phyloP scores from a whole-genome alignment of 345 rosid genomes.

The Noccaea caerulescens region DNA sequence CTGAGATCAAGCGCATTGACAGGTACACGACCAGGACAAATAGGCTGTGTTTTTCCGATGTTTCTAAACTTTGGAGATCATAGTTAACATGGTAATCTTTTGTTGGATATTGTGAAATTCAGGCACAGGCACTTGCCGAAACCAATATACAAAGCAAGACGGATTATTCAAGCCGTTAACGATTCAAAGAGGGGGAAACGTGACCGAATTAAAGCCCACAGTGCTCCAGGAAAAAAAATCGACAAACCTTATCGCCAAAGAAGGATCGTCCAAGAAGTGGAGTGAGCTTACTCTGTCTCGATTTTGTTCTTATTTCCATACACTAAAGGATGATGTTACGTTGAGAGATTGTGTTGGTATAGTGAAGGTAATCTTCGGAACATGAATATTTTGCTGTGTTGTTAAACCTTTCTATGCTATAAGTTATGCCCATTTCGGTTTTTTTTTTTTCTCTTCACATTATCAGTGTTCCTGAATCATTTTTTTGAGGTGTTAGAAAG shows the following conservation, averaged over 20 bases:
- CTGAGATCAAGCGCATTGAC: slow-evolving; percentile 83
- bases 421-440: background rate
- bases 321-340: background rate
- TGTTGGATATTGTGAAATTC: slow-evolving; percentile 40
- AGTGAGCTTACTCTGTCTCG: slow-evolving; percentile 45
- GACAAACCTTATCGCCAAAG: slow-evolving; percentile 62
- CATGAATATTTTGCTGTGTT: slow-evolving; percentile 25
- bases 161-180: slow-evolving; percentile 50
- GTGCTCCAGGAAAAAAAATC: slow-evolving; percentile 75
- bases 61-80: background rate
- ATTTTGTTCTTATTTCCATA: background rate
- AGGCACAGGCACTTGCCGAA: slow-evolving; percentile 94
- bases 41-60: background rate
- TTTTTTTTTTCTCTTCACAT: background rate
- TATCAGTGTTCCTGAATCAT: background rate
- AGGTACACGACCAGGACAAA: slow-evolving; percentile 51
- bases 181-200: slow-evolving; percentile 80
- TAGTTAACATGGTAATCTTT: slow-evolving; percentile 12
- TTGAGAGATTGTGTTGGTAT: slow-evolving; percentile 9
- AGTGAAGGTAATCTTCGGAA: slow-evolving; percentile 17
- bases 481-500: background rate
- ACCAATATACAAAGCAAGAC: slow-evolving; percentile 74
- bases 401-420: background rate
- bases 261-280: slow-evolving; percentile 79
- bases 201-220: slow-evolving; percentile 83